These are phyloP conservation scores for Aureobasidium vineae DNA, from an alignment of 2,329 filamentous ascomycete genomes.

Conservation along the genomic window DNA sequence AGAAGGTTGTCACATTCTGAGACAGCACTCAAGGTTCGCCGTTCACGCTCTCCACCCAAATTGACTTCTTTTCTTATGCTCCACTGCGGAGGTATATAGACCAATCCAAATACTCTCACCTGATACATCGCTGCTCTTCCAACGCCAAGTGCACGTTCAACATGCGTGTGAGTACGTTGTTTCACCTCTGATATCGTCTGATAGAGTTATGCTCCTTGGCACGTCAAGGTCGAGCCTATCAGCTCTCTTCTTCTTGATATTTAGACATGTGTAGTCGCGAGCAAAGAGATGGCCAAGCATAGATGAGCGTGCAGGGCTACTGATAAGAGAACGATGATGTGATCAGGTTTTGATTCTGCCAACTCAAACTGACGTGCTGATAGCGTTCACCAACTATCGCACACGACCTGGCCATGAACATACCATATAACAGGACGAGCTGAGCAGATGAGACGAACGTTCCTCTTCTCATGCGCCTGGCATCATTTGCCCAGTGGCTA, in stretches of 20 bases:
- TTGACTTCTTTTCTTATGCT: conserved; percentile 15
- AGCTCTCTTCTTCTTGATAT: background rate
- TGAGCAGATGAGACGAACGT: background rate
- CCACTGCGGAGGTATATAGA: conserved; percentile 24
- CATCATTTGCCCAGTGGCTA: background rate
- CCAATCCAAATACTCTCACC: conserved; percentile 23
- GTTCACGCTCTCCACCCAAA: conserved; percentile 17
- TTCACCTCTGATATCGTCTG: background rate
- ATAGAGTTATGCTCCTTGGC: background rate
- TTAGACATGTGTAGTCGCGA: background rate
- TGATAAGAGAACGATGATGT: background rate
- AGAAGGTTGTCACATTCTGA: background rate
- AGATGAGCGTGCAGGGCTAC: background rate
- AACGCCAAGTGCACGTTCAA: conserved; percentile 8
- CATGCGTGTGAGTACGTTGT: background rate
- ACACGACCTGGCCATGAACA: background rate
- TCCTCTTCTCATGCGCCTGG: background rate
- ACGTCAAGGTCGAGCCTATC: background rate
- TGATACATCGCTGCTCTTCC: background rate
- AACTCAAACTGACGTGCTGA: conserved; percentile 6
- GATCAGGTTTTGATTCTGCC: background rate
- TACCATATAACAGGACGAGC: background rate
- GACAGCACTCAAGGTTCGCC: conserved; percentile 19
- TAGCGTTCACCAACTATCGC: background rate
- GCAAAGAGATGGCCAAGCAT: conserved; percentile 1